These are phyloP conservation scores for Saccharomycopsis fermentans DNA, from an alignment of 805 yeast species.

Conservation along the genomic window DNA sequence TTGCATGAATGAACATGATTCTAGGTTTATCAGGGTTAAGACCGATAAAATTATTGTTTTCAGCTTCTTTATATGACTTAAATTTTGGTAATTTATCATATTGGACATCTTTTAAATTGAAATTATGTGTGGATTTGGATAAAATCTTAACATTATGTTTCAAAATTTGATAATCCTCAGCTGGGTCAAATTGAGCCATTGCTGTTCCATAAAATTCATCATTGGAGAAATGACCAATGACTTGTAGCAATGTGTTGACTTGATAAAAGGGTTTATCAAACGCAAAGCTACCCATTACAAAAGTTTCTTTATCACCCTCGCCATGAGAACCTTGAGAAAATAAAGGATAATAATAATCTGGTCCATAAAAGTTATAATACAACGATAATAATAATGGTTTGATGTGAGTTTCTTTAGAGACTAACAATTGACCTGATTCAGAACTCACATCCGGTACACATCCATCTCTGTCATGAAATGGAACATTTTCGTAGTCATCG, in stretches of 20 bases:
- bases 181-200: slow-evolving; percentile 49
- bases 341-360: slow-evolving; percentile 46
- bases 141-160: slow-evolving; percentile 21
- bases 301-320: slow-evolving; percentile 53
- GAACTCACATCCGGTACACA: slow-evolving; percentile 53
- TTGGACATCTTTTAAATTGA: slow-evolving; percentile 10
- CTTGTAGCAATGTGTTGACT: slow-evolving; percentile 44
- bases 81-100: slow-evolving; percentile 5
- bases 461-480: slow-evolving; percentile 51
- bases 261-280: slow-evolving; percentile 49
- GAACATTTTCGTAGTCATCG: slow-evolving; percentile 23
- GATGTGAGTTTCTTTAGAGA: slow-evolving; percentile 45
- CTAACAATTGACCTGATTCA: slow-evolving; percentile 55
- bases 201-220: slow-evolving; percentile 32
- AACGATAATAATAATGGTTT: slow-evolving; percentile 44
- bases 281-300: slow-evolving; percentile 49
- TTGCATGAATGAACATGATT: slow-evolving; percentile 50
- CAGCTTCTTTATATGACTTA: slow-evolving; percentile 12
- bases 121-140: background rate
- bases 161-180: slow-evolving; percentile 35
- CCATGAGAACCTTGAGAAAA: slow-evolving; percentile 47
- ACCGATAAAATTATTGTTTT: slow-evolving; percentile 17
- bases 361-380: slow-evolving; percentile 53
- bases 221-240: slow-evolving; percentile 40
- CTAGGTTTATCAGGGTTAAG: slow-evolving; percentile 22